A percentile compares a stretch with the other conserved stretches of the same genome.
Conservation (phyloP, 129 eudicot species). For the Calendula officinalis region DNA sequence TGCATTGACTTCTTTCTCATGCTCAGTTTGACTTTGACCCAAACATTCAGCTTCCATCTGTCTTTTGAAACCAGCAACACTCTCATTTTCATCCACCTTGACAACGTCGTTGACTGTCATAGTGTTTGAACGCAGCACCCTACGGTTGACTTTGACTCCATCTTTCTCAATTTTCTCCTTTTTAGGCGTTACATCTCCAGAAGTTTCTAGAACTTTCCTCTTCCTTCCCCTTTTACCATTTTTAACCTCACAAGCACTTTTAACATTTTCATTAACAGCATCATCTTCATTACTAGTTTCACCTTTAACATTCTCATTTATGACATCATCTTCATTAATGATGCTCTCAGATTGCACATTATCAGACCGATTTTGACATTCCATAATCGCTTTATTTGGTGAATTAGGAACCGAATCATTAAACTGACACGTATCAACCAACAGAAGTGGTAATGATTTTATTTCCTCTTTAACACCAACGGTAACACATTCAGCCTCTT, state of each 20-base stretch:
- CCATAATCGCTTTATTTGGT: not conserved
- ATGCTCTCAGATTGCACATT: not conserved
- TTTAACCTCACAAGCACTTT: not conserved
- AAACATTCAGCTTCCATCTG: constrained; percentile 38
- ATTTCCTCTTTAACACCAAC: not conserved
- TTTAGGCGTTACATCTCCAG: constrained; percentile 19
- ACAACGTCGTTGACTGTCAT: constrained; percentile 31
- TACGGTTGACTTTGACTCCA: constrained; percentile 23
- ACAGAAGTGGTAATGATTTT: not conserved
- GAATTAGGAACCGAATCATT: not conserved
- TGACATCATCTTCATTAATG: not conserved
- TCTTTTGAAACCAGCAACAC: constrained; percentile 30
- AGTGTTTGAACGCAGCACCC: constrained; percentile 72
- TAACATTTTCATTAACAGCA: constrained; percentile 11
- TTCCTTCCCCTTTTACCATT: constrained; percentile 42
- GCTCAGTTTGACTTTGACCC: constrained; percentile 24
- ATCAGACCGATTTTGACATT: not conserved
- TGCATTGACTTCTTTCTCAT: constrained; percentile 17
- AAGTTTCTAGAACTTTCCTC: constrained; percentile 37
- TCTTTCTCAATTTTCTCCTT: constrained; percentile 28
- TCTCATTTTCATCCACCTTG: constrained; percentile 36
- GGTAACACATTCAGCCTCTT: constrained; percentile 7
- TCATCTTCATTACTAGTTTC: not conserved
- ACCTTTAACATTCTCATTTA: not conserved
- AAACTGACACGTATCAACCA: not conserved